A percentile compares a stretch with the other conserved stretches of the same genome.
Evolutionary conservation across 345 rosid genomes (phyloP).

Genomic region (Gynandropsis gynandra): DNA sequence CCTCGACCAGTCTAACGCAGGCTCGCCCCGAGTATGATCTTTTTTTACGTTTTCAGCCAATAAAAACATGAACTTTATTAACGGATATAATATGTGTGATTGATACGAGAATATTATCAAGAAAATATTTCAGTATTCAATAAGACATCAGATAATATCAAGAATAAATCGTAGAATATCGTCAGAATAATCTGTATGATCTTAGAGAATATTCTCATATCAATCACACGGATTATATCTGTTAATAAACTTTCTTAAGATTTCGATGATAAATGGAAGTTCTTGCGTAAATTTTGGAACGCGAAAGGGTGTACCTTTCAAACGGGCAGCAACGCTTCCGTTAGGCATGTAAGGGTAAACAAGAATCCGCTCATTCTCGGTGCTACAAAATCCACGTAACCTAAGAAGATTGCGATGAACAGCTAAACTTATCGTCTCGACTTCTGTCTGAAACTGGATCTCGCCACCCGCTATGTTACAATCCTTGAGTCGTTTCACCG

Average conservation of each 20-base stretch:
- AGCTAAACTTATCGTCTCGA: conserved; percentile 91
- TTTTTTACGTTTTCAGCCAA: too few relatives aligned
- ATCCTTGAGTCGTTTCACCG: conserved; percentile 97
- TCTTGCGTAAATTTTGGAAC: too few relatives aligned
- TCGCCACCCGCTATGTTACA: conserved; percentile 83
- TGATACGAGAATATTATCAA: too few relatives aligned
- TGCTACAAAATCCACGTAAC: conserved; percentile 90
- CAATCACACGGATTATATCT: too few relatives aligned
- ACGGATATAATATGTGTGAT: too few relatives aligned
- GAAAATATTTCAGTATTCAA: too few relatives aligned
- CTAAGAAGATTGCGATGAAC: conserved; percentile 94
- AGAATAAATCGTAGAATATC: not conserved
- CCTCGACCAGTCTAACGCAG: conserved; percentile 79
- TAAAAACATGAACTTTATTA: too few relatives aligned
- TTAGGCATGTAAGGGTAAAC: conserved; percentile 95
- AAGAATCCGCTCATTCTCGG: conserved; percentile 82
- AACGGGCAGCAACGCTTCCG: conserved; percentile 90
- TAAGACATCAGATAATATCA: too few relatives aligned
- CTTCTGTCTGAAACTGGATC: conserved; percentile 96
- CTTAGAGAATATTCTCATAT: too few relatives aligned
- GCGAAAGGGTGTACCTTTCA: conserved; percentile 54
- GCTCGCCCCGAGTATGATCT: conserved; percentile 58
- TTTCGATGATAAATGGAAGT: not conserved
- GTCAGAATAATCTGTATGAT: too few relatives aligned
- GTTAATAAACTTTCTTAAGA: too few relatives aligned